These are phyloP conservation scores for Schizothecium vesticola DNA, from an alignment of 495 filamentous ascomycete genomes.

Conservation along the genomic window DNA sequence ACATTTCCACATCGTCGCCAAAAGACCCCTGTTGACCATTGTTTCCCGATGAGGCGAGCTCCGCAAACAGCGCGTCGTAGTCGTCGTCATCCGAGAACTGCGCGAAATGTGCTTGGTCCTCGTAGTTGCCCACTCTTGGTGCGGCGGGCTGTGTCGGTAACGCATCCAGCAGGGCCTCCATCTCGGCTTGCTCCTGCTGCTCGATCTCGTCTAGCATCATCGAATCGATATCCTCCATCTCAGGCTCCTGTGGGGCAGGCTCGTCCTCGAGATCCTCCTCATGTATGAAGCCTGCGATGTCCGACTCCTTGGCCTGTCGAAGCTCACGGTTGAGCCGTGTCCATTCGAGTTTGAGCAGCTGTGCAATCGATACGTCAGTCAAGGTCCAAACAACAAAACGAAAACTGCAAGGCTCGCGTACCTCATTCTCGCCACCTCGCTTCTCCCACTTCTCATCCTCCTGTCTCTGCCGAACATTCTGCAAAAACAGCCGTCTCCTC, in stretches of 20 bases:
- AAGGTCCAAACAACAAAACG: background rate
- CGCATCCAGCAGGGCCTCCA: conserved; percentile 50
- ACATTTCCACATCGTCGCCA: conserved; percentile 31
- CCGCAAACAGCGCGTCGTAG: conserved; percentile 57
- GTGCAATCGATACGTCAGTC: conserved; percentile 13
- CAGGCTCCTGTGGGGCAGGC: conserved; percentile 21
- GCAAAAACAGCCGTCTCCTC: conserved; percentile 63
- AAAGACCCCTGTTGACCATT: background rate
- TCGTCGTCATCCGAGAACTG: conserved; percentile 52
- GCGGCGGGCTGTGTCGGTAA: background rate
- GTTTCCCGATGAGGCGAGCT: conserved; percentile 24
- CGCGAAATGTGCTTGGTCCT: conserved; percentile 1
- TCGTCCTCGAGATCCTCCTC: conserved; percentile 44
- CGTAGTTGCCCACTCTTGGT: background rate
- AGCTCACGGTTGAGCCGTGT: conserved; percentile 34
- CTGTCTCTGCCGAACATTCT: conserved; percentile 65
- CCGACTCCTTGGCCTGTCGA: conserved; percentile 41
- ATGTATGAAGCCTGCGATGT: conserved; percentile 44
- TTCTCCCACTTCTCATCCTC: conserved; percentile 62
- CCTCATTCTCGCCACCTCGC: conserved; percentile 73
- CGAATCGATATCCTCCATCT: conserved; percentile 33
- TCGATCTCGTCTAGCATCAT: conserved; percentile 44
- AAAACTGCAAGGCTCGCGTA: conserved; percentile 29
- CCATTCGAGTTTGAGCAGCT: conserved; percentile 49
- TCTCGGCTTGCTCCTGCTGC: conserved; percentile 51